Conservation (phyloP, 768 basidiomycete species). For the Macrocybe gigantea region DNA sequence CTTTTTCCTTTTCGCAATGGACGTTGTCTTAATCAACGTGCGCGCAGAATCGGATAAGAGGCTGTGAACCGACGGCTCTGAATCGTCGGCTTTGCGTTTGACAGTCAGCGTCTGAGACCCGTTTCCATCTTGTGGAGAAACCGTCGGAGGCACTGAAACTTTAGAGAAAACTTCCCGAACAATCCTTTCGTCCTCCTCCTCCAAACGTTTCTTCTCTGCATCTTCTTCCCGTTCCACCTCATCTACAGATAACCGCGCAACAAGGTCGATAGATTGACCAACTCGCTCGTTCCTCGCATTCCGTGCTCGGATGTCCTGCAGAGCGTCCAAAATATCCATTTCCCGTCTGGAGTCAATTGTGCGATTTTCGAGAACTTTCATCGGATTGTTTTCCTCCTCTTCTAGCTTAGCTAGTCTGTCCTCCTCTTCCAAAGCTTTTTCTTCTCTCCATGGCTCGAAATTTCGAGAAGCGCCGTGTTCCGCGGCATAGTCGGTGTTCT, state of each 20-base stretch:
- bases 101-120: slow-evolving; percentile 50
- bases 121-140: slow-evolving; percentile 8
- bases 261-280: slow-evolving; percentile 66
- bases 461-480: slow-evolving; percentile 98
- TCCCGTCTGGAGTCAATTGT: slow-evolving; percentile 91
- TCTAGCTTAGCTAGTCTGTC: slow-evolving; percentile 83
- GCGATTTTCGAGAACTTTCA: slow-evolving; percentile 93
- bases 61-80: slow-evolving; percentile 65
- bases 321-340: slow-evolving; percentile 96
- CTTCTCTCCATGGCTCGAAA: slow-evolving; percentile 96
- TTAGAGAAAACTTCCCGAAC: slow-evolving; percentile 87
- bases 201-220: slow-evolving; percentile 56
- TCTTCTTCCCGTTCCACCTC: slow-evolving; percentile 80
- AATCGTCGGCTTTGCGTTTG: slow-evolving; percentile 81
- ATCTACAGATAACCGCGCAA: slow-evolving; percentile 54
- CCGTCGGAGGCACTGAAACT: slow-evolving; percentile 36
- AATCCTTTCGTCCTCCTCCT: slow-evolving; percentile 89
- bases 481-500: slow-evolving; percentile 89
- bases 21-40: slow-evolving; percentile 49
- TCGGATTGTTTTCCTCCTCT: slow-evolving; percentile 93
- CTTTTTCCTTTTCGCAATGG: slow-evolving; percentile 46
- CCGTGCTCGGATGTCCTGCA: slow-evolving; percentile 85
- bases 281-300: slow-evolving; percentile 87
- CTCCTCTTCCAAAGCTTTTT: slow-evolving; percentile 69
- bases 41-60: slow-evolving; percentile 63